These are phyloP conservation scores for Globisporangium uncinulatum DNA, from an alignment of 352 stramenopile species.

Conservation along the genomic window DNA sequence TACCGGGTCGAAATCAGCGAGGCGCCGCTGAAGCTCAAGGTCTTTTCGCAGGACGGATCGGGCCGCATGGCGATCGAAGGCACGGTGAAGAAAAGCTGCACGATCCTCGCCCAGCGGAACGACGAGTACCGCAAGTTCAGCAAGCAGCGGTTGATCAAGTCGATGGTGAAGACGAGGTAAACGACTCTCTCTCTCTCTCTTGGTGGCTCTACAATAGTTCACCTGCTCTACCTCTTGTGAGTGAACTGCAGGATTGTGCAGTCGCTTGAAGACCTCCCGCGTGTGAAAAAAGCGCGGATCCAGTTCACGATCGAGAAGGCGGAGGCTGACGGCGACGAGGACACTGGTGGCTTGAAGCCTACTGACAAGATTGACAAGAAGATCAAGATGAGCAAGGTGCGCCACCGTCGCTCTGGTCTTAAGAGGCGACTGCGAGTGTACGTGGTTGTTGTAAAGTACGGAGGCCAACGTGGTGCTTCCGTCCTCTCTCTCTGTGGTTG, in stretches of 20 bases:
- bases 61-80: constrained; percentile 85
- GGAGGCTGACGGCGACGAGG: constrained; percentile 61
- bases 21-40: constrained; percentile 75
- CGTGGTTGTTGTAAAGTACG: no score
- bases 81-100: constrained; percentile 83
- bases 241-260: constrained; percentile 82
- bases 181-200: neutral
- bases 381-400: constrained; percentile 88
- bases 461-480: no score
- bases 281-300: constrained; percentile 74
- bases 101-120: constrained; percentile 78
- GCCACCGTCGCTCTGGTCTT: neutral
- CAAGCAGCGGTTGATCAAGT: constrained; percentile 82
- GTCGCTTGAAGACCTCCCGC: constrained; percentile 62
- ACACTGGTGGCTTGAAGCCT: constrained; percentile 46
- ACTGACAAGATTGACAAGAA: constrained; percentile 77
- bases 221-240: no score
- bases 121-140: constrained; percentile 83
- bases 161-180: constrained; percentile 80
- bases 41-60: constrained; percentile 82
- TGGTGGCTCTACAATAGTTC: no score
- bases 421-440: no score
- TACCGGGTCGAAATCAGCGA: constrained; percentile 77
- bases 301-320: constrained; percentile 83
- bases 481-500: neutral